Conservation (phyloP, 495 filamentous ascomycete species). For the Penicillium flavigenum region DNA sequence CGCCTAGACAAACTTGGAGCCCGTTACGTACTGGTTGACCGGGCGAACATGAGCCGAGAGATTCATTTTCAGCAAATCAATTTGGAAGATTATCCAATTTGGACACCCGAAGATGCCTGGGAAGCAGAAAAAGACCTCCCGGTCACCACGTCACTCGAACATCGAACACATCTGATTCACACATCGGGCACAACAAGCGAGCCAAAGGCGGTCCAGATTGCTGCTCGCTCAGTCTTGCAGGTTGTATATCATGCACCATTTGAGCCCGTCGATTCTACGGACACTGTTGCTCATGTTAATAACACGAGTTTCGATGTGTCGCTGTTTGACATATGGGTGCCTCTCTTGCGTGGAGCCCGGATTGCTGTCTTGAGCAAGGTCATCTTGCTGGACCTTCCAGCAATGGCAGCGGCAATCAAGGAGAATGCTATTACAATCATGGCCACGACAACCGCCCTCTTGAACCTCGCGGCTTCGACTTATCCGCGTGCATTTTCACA, state of each 20-base stretch:
- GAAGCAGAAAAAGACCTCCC: no score
- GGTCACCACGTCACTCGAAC: background rate
- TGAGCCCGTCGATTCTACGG: slow-evolving; percentile 9
- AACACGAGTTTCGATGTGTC: slow-evolving; percentile 30
- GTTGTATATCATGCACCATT: slow-evolving; percentile 22
- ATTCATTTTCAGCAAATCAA: no score
- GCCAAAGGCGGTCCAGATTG: slow-evolving; percentile 29
- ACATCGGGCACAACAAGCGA: slow-evolving; percentile 26
- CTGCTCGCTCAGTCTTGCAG: slow-evolving; percentile 19
- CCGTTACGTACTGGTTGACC: no score
- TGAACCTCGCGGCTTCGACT: no score
- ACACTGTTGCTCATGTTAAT: slow-evolving; percentile 25
- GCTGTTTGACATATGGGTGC: slow-evolving; percentile 30
- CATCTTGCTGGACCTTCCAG: slow-evolving; percentile 3
- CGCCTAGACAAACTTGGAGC: no score
- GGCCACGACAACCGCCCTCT: slow-evolving; percentile 20
- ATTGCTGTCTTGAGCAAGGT: slow-evolving; percentile 20
- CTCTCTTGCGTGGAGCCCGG: slow-evolving; percentile 19
- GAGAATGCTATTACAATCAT: background rate
- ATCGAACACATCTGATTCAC: slow-evolving; percentile 26
- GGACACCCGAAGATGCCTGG: no score
- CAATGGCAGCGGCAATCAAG: background rate
- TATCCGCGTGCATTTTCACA: no score
- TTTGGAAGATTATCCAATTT: no score
- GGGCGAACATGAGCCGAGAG: no score